phyloP scores from a whole-genome alignment of 1,284 basidiomycete species.

The Sanghuangporus sanghuang region DNA sequence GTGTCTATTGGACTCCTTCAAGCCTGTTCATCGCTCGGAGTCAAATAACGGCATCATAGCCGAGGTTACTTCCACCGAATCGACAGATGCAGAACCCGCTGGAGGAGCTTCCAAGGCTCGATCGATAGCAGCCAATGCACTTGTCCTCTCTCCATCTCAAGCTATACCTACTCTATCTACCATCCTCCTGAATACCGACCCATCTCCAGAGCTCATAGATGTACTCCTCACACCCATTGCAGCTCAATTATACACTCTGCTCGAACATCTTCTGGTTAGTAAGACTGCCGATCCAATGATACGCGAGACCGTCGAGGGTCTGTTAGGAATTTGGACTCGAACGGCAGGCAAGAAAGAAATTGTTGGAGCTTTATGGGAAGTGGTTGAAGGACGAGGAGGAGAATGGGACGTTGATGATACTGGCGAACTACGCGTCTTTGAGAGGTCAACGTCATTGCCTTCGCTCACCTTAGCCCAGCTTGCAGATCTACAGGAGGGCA shows the following conservation, averaged over 20 bases:
- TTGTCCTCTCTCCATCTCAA: constrained; percentile 27
- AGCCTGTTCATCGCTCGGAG: neutral
- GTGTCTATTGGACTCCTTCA: constrained; percentile 33
- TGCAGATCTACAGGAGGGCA: constrained; percentile 37
- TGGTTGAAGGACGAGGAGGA: constrained; percentile 49
- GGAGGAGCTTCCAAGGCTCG: constrained; percentile 1
- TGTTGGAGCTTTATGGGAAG: constrained; percentile 51
- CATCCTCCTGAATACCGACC: constrained; percentile 71
- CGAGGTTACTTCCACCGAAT: neutral
- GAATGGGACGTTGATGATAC: constrained; percentile 53
- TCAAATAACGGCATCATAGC: neutral
- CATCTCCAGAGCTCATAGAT: constrained; percentile 63
- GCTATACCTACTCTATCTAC: constrained; percentile 46
- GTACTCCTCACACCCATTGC: constrained; percentile 65
- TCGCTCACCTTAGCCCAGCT: constrained; percentile 46
- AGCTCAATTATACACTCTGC: constrained; percentile 61
- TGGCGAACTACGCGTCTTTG: constrained; percentile 40
- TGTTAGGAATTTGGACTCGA: constrained; percentile 72
- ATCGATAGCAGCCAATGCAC: constrained; percentile 11
- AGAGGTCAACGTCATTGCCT: constrained; percentile 30
- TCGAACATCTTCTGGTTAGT: constrained; percentile 44
- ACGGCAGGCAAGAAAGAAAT: constrained; percentile 51
- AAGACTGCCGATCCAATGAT: constrained; percentile 59
- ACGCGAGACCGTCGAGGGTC: constrained; percentile 49
- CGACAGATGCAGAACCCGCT: neutral